phyloP scores from a whole-genome alignment of 2,329 filamentous ascomycete species.

The Fusarium coicis region DNA sequence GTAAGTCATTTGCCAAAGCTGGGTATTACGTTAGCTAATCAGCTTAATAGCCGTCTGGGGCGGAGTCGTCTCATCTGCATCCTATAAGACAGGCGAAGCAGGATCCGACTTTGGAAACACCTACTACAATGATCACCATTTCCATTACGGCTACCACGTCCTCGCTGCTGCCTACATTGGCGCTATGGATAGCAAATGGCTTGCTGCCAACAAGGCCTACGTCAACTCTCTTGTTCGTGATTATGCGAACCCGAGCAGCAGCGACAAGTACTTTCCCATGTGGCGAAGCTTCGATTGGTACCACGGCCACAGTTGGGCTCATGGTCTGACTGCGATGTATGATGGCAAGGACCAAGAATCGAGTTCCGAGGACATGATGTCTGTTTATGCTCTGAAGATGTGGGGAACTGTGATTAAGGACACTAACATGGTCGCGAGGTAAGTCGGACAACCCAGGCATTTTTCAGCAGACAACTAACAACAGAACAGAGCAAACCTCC shows the following conservation, averaged over 20 bases:
- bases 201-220: conserved; percentile 77
- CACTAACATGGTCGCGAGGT: conserved; percentile 79
- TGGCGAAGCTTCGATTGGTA: conserved; percentile 93
- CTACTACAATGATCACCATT: conserved; percentile 81
- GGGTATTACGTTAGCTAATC: conserved; percentile 25
- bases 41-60: conserved; percentile 71
- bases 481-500: conserved; percentile 73
- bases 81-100: conserved; percentile 74
- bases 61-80: conserved; percentile 80
- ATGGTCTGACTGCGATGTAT: conserved; percentile 74
- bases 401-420: conserved; percentile 88
- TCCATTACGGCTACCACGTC: conserved; percentile 90
- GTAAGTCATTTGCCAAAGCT: conserved; percentile 50
- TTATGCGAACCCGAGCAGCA: conserved; percentile 76
- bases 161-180: conserved; percentile 86
- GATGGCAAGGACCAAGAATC: conserved; percentile 90
- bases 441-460: conserved; percentile 30
- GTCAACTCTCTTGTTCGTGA: conserved; percentile 89
- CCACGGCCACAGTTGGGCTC: conserved; percentile 94
- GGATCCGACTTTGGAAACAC: conserved; percentile 90
- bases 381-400: conserved; percentile 89
- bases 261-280: conserved; percentile 82
- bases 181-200: conserved; percentile 80
- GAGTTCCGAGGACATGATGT: conserved; percentile 90
- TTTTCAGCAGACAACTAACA: not conserved